A percentile compares a stretch with the other conserved stretches of the same genome.
Evolutionary conservation across 805 yeast genomes (phyloP).

Genomic region (Candida xiaguanensis): DNA sequence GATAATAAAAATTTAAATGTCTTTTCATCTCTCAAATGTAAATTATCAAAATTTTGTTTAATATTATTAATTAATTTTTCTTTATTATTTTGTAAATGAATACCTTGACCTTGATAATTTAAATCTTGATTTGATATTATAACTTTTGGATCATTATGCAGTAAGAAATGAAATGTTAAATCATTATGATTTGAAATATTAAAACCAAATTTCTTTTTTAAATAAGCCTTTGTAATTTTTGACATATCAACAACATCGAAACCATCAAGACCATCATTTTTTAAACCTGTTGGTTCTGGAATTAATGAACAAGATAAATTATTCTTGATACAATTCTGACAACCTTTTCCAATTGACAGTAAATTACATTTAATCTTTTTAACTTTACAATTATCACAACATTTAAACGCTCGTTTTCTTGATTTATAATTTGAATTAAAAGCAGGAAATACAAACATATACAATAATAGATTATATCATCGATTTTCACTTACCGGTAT

Average conservation of each 20-base stretch:
- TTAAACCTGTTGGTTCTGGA: slow-evolving; percentile 1
- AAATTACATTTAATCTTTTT: slow-evolving; percentile 28
- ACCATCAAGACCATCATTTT: too few relatives aligned
- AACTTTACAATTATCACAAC: slow-evolving; percentile 28
- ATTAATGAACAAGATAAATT: slow-evolving; percentile 18
- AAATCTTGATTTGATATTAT: slow-evolving; percentile 19
- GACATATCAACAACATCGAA: slow-evolving; percentile 8
- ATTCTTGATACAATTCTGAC: slow-evolving; percentile 24
- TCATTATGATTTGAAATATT: slow-evolving; percentile 19
- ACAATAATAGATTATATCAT: too few relatives aligned
- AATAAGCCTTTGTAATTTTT: slow-evolving; percentile 17
- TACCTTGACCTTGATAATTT: slow-evolving; percentile 25
- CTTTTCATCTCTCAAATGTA: slow-evolving; percentile 5
- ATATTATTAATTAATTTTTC: slow-evolving; percentile 13
- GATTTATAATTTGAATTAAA: slow-evolving; percentile 30
- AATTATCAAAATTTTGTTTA: neutral
- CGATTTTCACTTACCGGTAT: too few relatives aligned
- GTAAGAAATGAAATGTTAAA: slow-evolving; percentile 20
- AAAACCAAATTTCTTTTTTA: slow-evolving; percentile 21
- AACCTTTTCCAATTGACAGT: slow-evolving; percentile 20
- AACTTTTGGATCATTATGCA: slow-evolving; percentile 24
- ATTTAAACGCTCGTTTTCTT: slow-evolving; percentile 30
- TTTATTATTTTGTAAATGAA: slow-evolving; percentile 14
- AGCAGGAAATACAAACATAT: slow-evolving; percentile 36
- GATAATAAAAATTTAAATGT: slow-evolving; percentile 17